Conservation (phyloP, 495 filamentous ascomycete genomes). For the Penicillium argentinense region DNA sequence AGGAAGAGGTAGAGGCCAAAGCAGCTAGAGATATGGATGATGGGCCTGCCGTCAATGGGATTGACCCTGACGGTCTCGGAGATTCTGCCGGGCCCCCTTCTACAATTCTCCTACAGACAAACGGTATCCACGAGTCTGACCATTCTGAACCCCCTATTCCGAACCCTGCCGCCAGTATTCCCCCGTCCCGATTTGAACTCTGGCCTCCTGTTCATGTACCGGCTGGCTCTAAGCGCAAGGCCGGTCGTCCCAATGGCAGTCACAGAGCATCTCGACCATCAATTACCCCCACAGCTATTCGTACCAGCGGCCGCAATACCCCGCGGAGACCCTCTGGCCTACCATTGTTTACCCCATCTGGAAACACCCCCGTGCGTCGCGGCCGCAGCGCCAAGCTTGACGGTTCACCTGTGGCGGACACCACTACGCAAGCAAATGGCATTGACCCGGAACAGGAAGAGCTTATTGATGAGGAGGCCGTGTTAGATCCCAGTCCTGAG, state of each 20-base stretch:
- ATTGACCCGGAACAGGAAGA: constrained; percentile 11
- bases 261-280: constrained; percentile 12
- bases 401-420: constrained; percentile 33
- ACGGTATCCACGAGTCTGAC: constrained; percentile 29
- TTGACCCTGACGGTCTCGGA: constrained; percentile 17
- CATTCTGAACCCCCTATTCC: constrained; percentile 7
- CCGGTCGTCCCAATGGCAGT: constrained; percentile 47
- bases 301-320: constrained; percentile 39
- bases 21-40: constrained; percentile 32
- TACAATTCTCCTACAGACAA: constrained; percentile 31
- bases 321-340: constrained; percentile 36
- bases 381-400: constrained; percentile 38
- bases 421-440: constrained; percentile 18
- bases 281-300: constrained; percentile 31
- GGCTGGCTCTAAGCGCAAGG: constrained; percentile 37
- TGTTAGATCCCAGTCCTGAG: constrained; percentile 22
- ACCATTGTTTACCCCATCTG: constrained; percentile 27
- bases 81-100: constrained; percentile 43
- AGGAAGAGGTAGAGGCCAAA: constrained; percentile 52
- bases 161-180: constrained; percentile 55
- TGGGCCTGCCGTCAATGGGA: constrained; percentile 18
- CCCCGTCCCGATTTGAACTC: constrained; percentile 78
- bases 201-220: constrained; percentile 74
- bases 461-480: constrained; percentile 24
- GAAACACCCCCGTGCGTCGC: constrained; percentile 29